Percentiles rank a stretch among this genome's conserved stretches.
Conservation (phyloP, 768 basidiomycete species). For the Xanthoconium stramineum region DNA sequence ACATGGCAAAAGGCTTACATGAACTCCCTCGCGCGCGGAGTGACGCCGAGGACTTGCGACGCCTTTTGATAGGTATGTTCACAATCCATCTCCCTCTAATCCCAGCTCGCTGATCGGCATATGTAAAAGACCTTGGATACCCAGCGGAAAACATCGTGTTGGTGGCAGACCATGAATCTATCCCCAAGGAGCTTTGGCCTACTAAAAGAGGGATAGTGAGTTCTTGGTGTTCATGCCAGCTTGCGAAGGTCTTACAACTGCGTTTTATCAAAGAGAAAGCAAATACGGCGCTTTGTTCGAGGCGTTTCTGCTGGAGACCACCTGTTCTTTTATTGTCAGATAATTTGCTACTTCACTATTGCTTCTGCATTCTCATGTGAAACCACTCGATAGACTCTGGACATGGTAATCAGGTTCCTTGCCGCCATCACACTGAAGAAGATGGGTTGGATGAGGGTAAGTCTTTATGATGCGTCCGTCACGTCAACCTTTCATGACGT, state of each 20-base stretch:
- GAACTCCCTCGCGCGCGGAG: slow-evolving; percentile 12
- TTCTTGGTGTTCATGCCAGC: neutral
- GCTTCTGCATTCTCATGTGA: neutral
- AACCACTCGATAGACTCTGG: slow-evolving; percentile 42
- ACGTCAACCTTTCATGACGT: neutral
- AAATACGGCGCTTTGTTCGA: slow-evolving; percentile 42
- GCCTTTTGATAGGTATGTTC: slow-evolving; percentile 24
- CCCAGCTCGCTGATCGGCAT: neutral
- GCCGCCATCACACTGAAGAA: slow-evolving; percentile 42
- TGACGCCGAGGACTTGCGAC: slow-evolving; percentile 13
- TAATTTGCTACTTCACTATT: neutral
- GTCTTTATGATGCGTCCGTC: neutral
- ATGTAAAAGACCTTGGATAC: slow-evolving; percentile 39
- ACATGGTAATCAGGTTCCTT: slow-evolving; percentile 45
- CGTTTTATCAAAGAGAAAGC: slow-evolving; percentile 32
- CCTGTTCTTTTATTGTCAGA: slow-evolving; percentile 58
- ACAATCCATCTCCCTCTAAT: neutral
- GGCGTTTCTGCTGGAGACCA: slow-evolving; percentile 45
- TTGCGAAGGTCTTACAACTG: neutral
- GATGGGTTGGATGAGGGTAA: slow-evolving; percentile 55
- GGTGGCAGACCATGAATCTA: slow-evolving; percentile 37
- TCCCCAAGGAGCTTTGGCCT: slow-evolving; percentile 33
- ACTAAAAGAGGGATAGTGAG: slow-evolving; percentile 46
- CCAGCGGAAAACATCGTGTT: slow-evolving; percentile 37
- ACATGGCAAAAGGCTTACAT: neutral